Evolutionary conservation across 2,329 filamentous ascomycete species (phyloP).

Genomic region (Aaosphaeria pasadenensis): DNA sequence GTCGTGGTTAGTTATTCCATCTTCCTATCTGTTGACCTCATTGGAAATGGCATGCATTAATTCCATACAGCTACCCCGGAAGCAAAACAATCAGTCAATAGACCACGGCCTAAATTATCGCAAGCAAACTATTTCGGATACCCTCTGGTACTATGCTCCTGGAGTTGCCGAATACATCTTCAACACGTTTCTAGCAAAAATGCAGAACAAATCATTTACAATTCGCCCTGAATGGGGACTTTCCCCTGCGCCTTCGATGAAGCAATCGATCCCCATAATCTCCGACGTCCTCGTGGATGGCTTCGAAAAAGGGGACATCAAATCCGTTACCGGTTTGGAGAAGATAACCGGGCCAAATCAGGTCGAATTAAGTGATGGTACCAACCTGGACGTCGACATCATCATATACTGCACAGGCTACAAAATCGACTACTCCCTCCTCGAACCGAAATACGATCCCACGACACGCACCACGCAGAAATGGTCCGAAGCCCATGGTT

Average conservation of each 20-base stretch:
- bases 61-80: conserved; percentile 8
- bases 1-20: conserved; percentile 8
- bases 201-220: conserved; percentile 20
- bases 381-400: conserved; percentile 25
- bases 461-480: conserved; percentile 9
- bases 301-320: conserved; percentile 10
- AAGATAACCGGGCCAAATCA: not conserved
- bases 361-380: conserved; percentile 31
- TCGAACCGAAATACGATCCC: conserved; percentile 18
- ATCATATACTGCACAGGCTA: conserved; percentile 39
- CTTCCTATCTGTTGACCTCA: not conserved
- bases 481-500: conserved; percentile 15
- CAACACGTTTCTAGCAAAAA: conserved; percentile 13
- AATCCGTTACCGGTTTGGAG: not conserved
- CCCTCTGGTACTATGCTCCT: conserved; percentile 8
- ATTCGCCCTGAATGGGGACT: conserved; percentile 20
- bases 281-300: conserved; percentile 13
- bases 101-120: conserved; percentile 12
- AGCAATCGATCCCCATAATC: conserved; percentile 16
- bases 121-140: conserved; percentile 3
- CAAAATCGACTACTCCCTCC: conserved; percentile 22
- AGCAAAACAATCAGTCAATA: conserved; percentile 5
- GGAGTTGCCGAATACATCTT: conserved; percentile 12
- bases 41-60: not conserved
- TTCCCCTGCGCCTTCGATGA: conserved; percentile 7